Base-by-base conservation (phyloP, 1,284 basidiomycete species). In the Ceraceosorus bombacis region DNA sequence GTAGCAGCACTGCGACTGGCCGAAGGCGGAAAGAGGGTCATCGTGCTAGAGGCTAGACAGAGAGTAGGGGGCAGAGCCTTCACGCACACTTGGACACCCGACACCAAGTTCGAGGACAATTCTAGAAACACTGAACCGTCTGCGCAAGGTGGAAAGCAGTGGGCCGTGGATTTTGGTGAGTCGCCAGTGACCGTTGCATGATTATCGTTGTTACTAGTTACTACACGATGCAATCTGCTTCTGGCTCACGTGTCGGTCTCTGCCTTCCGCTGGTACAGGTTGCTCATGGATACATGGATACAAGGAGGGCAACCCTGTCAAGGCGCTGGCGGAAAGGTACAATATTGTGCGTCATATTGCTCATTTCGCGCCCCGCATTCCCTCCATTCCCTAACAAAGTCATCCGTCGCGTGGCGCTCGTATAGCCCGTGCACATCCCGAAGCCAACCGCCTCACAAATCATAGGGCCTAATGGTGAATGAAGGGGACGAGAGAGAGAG, bases 211-310 rank as follows among this genome's bases (percentile, higher is more conserved):
- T 27, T 27, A 27, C 27, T 27, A 27, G 27, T 27, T 27, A 27
- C 27, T 27, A 27, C 27, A 27, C 27, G 27, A 27, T 3, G 27
- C 27, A 27, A 27, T 27, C 3, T 27, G 27, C 27, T 27, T 27
- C 27, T 27, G 27, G 27, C 27, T 27, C 27, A 27, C 27, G 27
- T 27, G 27, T 27, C 27, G 27, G 27, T 27, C 27, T 27, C 27
- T 1, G 27, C 27, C 27, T 27, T 27, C 27, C 27, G 27, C 27
- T 27, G 27, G 27, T 27, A 27, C 27, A 27, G 27, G 81, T 15
- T 82, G 81, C 65, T 78, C 77, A 56, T 82, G 80, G 79, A 81
- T 82, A 43, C 81, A 82, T 66, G 81, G 81, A 10, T 80, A 78
- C 65, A 73, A 78, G 38, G 80, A 81, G 64, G 81, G 81, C 4